These are phyloP conservation scores for Typha latifolia DNA, from an alignment of 176 grass and related monocot species.

Conservation along the genomic window DNA sequence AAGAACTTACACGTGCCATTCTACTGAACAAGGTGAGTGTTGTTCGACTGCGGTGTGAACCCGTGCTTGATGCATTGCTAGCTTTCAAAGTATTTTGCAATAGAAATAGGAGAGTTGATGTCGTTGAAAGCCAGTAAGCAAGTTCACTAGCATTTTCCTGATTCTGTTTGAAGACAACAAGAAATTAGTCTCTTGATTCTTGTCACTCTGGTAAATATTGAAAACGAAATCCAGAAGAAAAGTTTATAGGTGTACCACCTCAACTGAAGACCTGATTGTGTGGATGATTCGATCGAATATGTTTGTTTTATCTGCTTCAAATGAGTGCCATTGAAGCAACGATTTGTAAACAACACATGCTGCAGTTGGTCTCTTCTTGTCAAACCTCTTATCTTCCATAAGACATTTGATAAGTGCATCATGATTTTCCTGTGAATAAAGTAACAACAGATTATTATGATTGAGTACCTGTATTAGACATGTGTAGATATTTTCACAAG, in stretches of 20 bases:
- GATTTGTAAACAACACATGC: constrained; percentile 88
- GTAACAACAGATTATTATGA: constrained; percentile 15
- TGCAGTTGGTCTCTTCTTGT: constrained; percentile 48
- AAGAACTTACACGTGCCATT: constrained; percentile 55
- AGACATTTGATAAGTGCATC: constrained; percentile 79
- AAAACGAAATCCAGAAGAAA: neutral
- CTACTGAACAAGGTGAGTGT: constrained; percentile 63
- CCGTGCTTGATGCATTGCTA: constrained; percentile 52
- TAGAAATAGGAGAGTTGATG: constrained; percentile 69
- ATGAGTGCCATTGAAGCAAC: constrained; percentile 78
- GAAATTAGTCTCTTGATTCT: neutral
- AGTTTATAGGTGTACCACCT: constrained; percentile 39
- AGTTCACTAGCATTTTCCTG: constrained; percentile 56
- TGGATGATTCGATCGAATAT: constrained; percentile 93
- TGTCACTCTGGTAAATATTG: neutral
- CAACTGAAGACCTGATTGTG: constrained; percentile 70
- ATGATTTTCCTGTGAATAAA: constrained; percentile 67
- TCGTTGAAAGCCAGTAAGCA: constrained; percentile 86
- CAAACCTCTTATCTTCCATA: constrained; percentile 57
- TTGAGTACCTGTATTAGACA: neutral
- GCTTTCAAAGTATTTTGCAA: constrained; percentile 82
- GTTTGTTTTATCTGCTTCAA: constrained; percentile 87
- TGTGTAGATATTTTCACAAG: neutral
- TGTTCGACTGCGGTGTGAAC: constrained; percentile 39
- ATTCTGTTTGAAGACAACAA: constrained; percentile 28